These are phyloP conservation scores for Shiraia sp. DNA, from an alignment of 2,329 filamentous ascomycete genomes.

Conservation along the genomic window DNA sequence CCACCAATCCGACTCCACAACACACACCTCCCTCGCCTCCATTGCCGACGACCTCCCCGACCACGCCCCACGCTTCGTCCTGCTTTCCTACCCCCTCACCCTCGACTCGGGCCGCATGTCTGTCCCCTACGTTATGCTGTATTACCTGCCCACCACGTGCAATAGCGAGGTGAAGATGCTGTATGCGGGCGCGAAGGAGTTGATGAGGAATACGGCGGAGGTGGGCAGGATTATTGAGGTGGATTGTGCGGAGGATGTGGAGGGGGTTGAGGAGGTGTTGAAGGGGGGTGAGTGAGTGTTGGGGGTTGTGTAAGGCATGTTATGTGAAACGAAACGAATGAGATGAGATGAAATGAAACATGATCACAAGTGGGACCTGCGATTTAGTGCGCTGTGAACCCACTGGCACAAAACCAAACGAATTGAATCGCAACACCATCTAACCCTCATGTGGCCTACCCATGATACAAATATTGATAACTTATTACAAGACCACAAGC, in stretches of 20 bases:
- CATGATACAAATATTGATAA: no score
- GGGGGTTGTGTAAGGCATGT: no score
- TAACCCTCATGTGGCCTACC: no score
- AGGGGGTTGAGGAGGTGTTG: constrained; percentile 76
- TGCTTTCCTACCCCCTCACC: constrained; percentile 89
- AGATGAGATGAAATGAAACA: no score
- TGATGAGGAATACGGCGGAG: constrained; percentile 58
- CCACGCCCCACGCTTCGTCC: constrained; percentile 84
- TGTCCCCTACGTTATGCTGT: constrained; percentile 91
- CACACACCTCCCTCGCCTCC: constrained; percentile 80
- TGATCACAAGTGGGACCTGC: no score
- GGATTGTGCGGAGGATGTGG: constrained; percentile 76
- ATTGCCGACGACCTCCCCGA: constrained; percentile 90
- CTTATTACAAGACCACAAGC: no score
- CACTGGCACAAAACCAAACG: no score
- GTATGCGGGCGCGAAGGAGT: constrained; percentile 93
- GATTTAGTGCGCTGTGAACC: no score
- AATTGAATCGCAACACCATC: no score
- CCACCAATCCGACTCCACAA: constrained; percentile 76
- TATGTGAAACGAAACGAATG: no score
- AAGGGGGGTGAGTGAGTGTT: constrained; percentile 30
- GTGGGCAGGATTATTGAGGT: constrained; percentile 88
- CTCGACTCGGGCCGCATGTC: constrained; percentile 79
- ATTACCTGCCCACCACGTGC: constrained; percentile 91
- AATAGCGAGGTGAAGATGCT: constrained; percentile 88